These are phyloP conservation scores for Hemisphaericaspora xylofermentans DNA, from an alignment of 1,139 yeast species.

Conservation along the genomic window DNA sequence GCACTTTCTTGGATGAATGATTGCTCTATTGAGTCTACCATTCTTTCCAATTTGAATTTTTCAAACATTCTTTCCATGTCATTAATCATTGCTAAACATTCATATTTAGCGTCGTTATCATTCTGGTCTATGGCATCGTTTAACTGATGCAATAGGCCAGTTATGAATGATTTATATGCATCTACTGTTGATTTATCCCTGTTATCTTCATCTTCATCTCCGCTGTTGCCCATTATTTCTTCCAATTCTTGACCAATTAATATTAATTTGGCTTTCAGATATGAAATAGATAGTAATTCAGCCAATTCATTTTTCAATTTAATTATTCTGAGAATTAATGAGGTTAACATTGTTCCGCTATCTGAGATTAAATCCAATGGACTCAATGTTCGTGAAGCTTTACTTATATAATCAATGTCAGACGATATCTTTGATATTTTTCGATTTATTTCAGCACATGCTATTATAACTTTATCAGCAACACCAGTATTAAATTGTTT, in stretches of 20 bases:
- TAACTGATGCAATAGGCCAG: constrained; percentile 50
- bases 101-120: constrained; percentile 52
- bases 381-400: constrained; percentile 38
- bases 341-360: constrained; percentile 57
- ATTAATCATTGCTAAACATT: constrained; percentile 57
- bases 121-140: constrained; percentile 49
- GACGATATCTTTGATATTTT: constrained; percentile 40
- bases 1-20: constrained; percentile 10
- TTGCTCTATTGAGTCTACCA: constrained; percentile 18
- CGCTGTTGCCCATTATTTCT: constrained; percentile 24
- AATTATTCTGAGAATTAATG: constrained; percentile 48
- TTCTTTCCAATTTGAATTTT: constrained; percentile 40
- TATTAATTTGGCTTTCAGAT: constrained; percentile 56
- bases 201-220: constrained; percentile 6
- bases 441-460: constrained; percentile 48
- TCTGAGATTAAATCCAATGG: constrained; percentile 54
- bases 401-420: constrained; percentile 49
- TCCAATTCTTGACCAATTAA: constrained; percentile 57
- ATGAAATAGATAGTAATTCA: constrained; percentile 53
- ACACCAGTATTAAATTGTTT: constrained; percentile 46
- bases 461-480: constrained; percentile 48
- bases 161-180: constrained; percentile 53
- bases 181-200: constrained; percentile 34
- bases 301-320: constrained; percentile 47
- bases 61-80: constrained; percentile 67